A percentile compares a stretch with the other conserved stretches of the same genome.
These are phyloP conservation scores for Pezicula rhizophila DNA, from an alignment of 2,329 filamentous ascomycete species.

Conservation along the genomic window DNA sequence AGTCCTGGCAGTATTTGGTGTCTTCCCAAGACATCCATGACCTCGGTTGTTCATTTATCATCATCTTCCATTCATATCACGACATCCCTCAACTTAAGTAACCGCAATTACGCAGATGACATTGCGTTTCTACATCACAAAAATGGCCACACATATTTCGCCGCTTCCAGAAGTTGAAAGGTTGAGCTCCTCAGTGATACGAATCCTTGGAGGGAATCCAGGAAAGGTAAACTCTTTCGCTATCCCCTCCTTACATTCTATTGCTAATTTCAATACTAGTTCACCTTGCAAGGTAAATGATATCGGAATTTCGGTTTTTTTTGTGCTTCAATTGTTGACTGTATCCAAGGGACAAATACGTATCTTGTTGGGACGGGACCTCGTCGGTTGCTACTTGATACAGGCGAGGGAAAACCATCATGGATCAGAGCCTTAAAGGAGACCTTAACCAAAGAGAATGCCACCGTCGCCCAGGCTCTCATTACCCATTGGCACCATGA, in stretches of 20 bases:
- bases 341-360: slow-evolving; percentile 80
- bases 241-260: neutral
- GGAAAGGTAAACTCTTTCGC: slow-evolving; percentile 58
- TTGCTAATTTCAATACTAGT: slow-evolving; percentile 30
- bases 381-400: slow-evolving; percentile 77
- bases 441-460: slow-evolving; percentile 61
- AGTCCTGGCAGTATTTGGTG: no score
- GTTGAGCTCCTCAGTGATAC: slow-evolving; percentile 70
- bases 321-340: slow-evolving; percentile 33
- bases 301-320: neutral
- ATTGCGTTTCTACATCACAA: slow-evolving; percentile 4
- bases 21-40: neutral
- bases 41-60: neutral
- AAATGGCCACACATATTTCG: slow-evolving; percentile 25
- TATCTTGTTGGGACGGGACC: slow-evolving; percentile 79
- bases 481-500: slow-evolving; percentile 93
- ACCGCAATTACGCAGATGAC: neutral
- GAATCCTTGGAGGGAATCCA: slow-evolving; percentile 86
- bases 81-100: neutral
- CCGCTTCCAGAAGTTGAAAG: slow-evolving; percentile 65
- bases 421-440: slow-evolving; percentile 65
- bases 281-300: slow-evolving; percentile 52
- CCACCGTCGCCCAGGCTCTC: slow-evolving; percentile 61
- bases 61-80: neutral
- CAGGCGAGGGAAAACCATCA: slow-evolving; percentile 66